Base-by-base conservation (phyloP, 2,329 filamentous ascomycete species). In the Amphichorda felina region DNA sequence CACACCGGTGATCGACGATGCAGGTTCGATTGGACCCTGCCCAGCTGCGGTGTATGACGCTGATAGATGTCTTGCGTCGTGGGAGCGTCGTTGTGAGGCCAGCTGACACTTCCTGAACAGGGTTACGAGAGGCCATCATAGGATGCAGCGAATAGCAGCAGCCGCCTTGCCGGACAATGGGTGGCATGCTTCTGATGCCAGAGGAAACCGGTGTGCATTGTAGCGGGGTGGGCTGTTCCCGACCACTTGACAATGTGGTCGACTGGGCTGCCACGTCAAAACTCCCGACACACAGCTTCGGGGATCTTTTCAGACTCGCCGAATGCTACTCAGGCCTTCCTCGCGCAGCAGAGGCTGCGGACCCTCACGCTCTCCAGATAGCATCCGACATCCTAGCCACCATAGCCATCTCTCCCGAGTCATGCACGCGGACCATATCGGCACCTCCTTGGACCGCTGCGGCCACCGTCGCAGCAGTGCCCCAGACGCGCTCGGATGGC, bases 361-460 rank as follows among this genome's bases (percentile, higher is more conserved):
- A n/a, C n/a, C 22, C 29, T 44, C 39, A 61, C 28, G 63, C 61
- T 46, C 84, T 69, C 74, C 84, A 94, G 37, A 95, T 87, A n/a
- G 87, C 88, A 69, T 96, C 89, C 8, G 85, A 76, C 79, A 96
- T 89, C 53, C 72, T 81, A 2, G 76, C 77, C 22, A 94, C 87
- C 57, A 86, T 72, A 28, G 61, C 67, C 89, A 96, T 96, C 63
- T 91, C 83, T 38, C 66, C 60, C 11, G 88, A 82, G 62, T 96
- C 89, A 60, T 98, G 91, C 29, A 98, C 87, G 35, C 91, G 70
- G 31, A 96, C 79, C 39, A 98, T 77, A 63, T 96, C 88, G 17
- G 88, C 88, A 3, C 91, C 91, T 6, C 85, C 85, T 41, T 81
- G 75, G 21, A 98, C 71, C 31, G 87, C 85, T 6, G 87, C 86